phyloP scores from a whole-genome alignment of 2,329 filamentous ascomycete genomes.

The Daldinia sp. region DNA sequence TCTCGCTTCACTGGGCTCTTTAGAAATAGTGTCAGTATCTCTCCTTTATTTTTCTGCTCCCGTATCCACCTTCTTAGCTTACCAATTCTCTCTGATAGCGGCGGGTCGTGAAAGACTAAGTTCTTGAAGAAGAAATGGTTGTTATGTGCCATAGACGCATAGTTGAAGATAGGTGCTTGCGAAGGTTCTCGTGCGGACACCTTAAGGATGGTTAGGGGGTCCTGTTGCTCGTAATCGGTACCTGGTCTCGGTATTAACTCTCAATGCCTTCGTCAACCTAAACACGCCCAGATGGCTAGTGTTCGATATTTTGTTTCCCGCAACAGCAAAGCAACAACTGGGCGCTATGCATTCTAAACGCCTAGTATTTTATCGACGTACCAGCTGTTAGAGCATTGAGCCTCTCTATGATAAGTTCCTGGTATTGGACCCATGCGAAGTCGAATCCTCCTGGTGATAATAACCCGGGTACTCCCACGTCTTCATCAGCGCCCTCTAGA shows the following conservation, averaged over 20 bases:
- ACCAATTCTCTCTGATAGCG: slow-evolving; percentile 14
- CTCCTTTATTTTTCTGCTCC: not conserved
- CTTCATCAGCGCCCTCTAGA: slow-evolving; percentile 56
- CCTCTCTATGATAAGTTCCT: slow-evolving; percentile 77
- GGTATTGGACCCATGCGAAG: slow-evolving; percentile 86
- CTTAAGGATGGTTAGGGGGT: slow-evolving; percentile 76
- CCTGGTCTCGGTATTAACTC: slow-evolving; percentile 59
- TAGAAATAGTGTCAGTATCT: slow-evolving; percentile 12
- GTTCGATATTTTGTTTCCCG: not conserved
- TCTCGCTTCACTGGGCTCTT: slow-evolving; percentile 43
- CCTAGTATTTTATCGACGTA: slow-evolving; percentile 56
- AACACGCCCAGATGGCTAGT: no score
- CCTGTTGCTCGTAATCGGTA: slow-evolving; percentile 71
- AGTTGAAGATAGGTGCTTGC: slow-evolving; percentile 88
- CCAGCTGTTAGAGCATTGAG: slow-evolving; percentile 81
- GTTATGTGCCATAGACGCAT: slow-evolving; percentile 96
- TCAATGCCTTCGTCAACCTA: slow-evolving; percentile 5
- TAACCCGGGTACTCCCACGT: slow-evolving; percentile 73
- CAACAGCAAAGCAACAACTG: not conserved
- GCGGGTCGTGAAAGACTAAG: slow-evolving; percentile 49
- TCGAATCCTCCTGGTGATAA: slow-evolving; percentile 77
- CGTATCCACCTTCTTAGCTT: not conserved
- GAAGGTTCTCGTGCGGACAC: slow-evolving; percentile 82
- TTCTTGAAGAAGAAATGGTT: slow-evolving; percentile 83
- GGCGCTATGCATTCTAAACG: not conserved